Conservation (phyloP, 345 rosid genomes). For the Kandelia obovata region DNA sequence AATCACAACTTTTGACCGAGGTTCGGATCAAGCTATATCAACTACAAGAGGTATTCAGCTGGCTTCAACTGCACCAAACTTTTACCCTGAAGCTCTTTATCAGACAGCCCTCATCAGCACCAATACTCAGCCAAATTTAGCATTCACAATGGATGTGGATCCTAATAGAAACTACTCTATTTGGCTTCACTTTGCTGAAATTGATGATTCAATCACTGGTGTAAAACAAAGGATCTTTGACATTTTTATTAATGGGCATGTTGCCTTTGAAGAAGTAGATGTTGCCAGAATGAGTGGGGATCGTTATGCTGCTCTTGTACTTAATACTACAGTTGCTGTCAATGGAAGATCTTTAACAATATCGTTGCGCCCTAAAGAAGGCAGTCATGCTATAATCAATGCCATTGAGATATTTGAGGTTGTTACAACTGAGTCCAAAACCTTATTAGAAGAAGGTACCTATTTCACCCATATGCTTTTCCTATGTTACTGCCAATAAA, state of each 20-base stretch:
- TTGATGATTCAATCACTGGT: conserved; percentile 57
- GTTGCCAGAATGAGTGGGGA: conserved; percentile 62
- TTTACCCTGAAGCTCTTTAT: conserved; percentile 83
- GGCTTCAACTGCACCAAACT: conserved; percentile 73
- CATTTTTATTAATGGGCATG: conserved; percentile 68
- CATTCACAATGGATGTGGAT: conserved; percentile 76
- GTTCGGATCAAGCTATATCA: conserved; percentile 57
- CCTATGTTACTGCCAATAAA: neutral
- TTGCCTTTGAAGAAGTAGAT: conserved; percentile 54
- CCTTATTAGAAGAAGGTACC: conserved; percentile 77
- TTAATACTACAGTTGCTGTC: conserved; percentile 70
- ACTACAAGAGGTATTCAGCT: conserved; percentile 58
- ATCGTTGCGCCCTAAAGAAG: conserved; percentile 61
- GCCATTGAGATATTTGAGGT: conserved; percentile 92
- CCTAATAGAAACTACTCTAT: conserved; percentile 85
- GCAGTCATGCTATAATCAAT: conserved; percentile 64
- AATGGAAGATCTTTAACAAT: conserved; percentile 77
- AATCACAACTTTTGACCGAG: conserved; percentile 50
- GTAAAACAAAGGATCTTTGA: conserved; percentile 79
- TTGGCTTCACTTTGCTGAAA: conserved; percentile 97
- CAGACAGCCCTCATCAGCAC: conserved; percentile 73
- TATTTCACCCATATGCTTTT: neutral
- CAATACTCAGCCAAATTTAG: conserved; percentile 58
- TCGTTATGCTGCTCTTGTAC: conserved; percentile 66
- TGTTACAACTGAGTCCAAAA: conserved; percentile 62